Evolutionary conservation across 2,329 filamentous ascomycete genomes (phyloP).

Genomic region (Daldinia sp.): DNA sequence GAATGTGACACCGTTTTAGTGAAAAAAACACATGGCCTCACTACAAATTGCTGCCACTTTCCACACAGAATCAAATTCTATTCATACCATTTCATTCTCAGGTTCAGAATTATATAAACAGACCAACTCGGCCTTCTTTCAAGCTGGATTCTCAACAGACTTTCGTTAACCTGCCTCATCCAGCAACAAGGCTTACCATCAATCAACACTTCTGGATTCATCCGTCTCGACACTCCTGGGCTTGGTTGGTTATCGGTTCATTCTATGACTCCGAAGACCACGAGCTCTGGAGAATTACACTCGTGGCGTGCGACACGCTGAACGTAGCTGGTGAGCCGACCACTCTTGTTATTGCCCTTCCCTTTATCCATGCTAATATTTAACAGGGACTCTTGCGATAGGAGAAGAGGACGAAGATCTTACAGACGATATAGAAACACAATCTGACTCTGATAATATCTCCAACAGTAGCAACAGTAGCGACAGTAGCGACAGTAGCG

Average conservation of each 20-base stretch:
- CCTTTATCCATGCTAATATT: not conserved
- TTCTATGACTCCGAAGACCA: constrained; percentile 56
- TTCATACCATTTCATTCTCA: not conserved
- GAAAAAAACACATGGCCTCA: not conserved
- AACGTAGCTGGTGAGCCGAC: constrained; percentile 14
- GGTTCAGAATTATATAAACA: not conserved
- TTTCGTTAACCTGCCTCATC: constrained; percentile 50
- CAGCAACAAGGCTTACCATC: constrained; percentile 56
- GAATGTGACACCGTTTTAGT: not conserved
- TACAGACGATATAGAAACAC: not conserved
- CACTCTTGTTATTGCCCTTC: not conserved
- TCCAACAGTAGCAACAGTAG: not conserved
- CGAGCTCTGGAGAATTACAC: constrained; percentile 57
- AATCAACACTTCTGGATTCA: constrained; percentile 52
- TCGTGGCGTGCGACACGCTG: not conserved
- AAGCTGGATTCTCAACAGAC: constrained; percentile 42
- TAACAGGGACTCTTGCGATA: not conserved
- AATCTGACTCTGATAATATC: not conserved
- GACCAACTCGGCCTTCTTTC: constrained; percentile 14
- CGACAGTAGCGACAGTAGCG: not conserved
- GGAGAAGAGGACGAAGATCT: not conserved
- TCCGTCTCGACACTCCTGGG: constrained; percentile 51
- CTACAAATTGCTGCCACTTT: not conserved
- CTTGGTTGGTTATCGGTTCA: constrained; percentile 56
- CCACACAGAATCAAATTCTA: not conserved